Evolutionary conservation across 192 early-diverging fungal genomes (phyloP), one percentile per base, ranked within the genome.

Genomic region (Backusella circina): DNA sequence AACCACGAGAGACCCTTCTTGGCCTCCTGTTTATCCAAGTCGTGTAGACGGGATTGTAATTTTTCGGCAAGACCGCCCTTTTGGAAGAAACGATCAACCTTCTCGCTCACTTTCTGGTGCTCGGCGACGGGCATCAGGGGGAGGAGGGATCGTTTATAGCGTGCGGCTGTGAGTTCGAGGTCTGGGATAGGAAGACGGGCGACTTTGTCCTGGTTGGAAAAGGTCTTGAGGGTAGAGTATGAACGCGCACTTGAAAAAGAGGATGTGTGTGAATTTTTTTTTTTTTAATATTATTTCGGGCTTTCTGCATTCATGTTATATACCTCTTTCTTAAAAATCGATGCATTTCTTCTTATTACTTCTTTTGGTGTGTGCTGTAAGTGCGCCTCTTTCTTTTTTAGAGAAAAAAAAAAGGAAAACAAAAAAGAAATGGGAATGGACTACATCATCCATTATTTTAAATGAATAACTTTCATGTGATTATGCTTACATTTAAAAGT

Each of bases 121-220:
- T 97, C 93, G 7, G 83, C 78, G 7, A 79, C 35, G 9, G 79
- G 78, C 13, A 95, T 82, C 37, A 98, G 80, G 8, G 96, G 94
- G 41, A 88, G 23, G 30, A 93, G 78, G 33, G 86, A 89, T 71
- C 81, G 85, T 16, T 97, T 92, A 80, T 97, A 98, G 44, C 95
- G 94, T 23, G 87, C 79, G 7, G 87, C 84, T 0, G 95, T 95
- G 67, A 88, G 92, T 18, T 93, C 79, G 12, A 99, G 84, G 12
- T 90, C 77, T 9, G 96, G 97, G 67, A 99, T 87, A 2, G 97
- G 96, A 18, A 97, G 88, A 3, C 93, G 88, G 5, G 95, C 95
- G 23, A 99, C 76, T 69, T 72, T 77, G 41, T 54, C 67, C 80
- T 96, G 93, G 77, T 91, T 91, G 7, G 83, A 80, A 77, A 95